Evolutionary conservation across 495 filamentous ascomycete genomes (phyloP), one percentile per base, ranked within the genome.

Genomic region (Daldinia vernicosa): DNA sequence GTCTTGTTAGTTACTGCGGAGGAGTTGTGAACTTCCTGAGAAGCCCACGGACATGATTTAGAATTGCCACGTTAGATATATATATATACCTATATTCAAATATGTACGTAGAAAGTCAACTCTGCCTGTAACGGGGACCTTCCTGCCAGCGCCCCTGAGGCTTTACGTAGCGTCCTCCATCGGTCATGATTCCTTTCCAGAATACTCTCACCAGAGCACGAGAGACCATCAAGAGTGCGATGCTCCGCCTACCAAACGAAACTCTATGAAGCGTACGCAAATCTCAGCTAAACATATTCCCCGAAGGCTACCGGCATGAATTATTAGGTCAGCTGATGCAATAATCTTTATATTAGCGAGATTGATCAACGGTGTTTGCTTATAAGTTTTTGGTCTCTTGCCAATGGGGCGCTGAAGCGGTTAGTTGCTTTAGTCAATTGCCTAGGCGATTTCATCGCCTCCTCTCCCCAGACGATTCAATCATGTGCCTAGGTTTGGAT

Each of bases 21-120:
- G 95, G 95, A 59, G 92, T 98, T 19, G 88, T 95, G n/a, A 90
- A 89, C 32, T 99, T 95, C 78, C 80, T 98, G 74, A 86, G 93
- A 74, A 93, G 91, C 72, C 83, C 84, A 14, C 77, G 84, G 70
- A 83, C 81, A 11, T 86, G 62, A 79, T 54, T 9, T 12, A 26
- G 59, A 45, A 35, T 7, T 26, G 6, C 59, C 12, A 59, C 43
- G 43, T 59, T 19, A 57, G 27, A 35, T 30, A 32, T 51, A 53
- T 51, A 53, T 40, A 47, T 40, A 40, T 24, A 47, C 17, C 17
- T 11, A 11, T 33, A 33, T 33, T 33, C 9, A 33, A 33, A 33
- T 33, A 33, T 33, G 32, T 33, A 11, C 32, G 9, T 33, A 9
- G 32, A 12, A 33, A 33, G 32, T 11, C 30, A 32, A 6, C 30